Percentiles rank a stretch among this genome's conserved stretches.
These are phyloP conservation scores for Dicorynia guianensis DNA, from an alignment of 306 rosid species.

Conservation along the genomic window DNA sequence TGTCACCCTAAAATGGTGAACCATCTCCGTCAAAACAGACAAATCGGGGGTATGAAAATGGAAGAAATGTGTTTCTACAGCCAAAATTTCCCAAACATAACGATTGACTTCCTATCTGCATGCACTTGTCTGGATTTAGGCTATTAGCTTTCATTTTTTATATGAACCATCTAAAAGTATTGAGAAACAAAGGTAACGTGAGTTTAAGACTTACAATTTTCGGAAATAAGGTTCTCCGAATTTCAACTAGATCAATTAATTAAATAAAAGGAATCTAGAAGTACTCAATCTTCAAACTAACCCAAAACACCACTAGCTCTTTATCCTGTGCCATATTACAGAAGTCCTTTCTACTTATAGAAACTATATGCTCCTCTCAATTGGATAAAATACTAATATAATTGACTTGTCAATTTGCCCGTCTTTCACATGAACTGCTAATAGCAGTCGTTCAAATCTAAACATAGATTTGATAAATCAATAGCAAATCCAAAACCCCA, in stretches of 20 bases:
- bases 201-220: background rate
- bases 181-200: background rate
- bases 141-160: background rate
- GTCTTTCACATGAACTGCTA: background rate
- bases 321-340: background rate
- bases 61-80: slow-evolving; percentile 8
- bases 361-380: background rate
- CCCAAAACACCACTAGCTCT: background rate
- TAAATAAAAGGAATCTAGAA: background rate
- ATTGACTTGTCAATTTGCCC: background rate
- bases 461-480: background rate
- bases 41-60: background rate
- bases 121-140: background rate
- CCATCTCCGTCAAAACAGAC: background rate
- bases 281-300: background rate
- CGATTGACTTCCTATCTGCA: slow-evolving; percentile 17
- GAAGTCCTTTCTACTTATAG: background rate
- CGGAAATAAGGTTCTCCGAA: background rate
- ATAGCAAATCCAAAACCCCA: slow-evolving; percentile 19
- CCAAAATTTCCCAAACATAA: slow-evolving; percentile 3
- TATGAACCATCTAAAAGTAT: slow-evolving; percentile 20
- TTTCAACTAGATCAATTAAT: background rate
- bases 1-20: slow-evolving; percentile 1
- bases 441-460: background rate
- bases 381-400: background rate